Conservation (phyloP, 2,329 filamentous ascomycete genomes). For the Paecilomyces sp. region DNA sequence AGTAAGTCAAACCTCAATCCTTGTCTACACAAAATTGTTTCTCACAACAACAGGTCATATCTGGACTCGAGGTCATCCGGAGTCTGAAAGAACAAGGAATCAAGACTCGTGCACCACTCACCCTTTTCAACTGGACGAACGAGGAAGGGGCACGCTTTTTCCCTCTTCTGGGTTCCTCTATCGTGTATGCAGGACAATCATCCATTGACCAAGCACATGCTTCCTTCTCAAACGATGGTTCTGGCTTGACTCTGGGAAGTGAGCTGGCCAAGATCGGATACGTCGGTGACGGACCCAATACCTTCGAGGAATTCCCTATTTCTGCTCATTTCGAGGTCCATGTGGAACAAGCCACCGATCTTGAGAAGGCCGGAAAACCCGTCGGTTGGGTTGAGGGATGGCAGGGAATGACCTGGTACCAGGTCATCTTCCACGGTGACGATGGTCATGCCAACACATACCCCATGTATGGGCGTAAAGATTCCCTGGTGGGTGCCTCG, state of each 20-base stretch:
- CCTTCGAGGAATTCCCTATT: constrained; percentile 9
- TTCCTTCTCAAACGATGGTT: constrained; percentile 5
- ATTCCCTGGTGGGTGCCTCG: constrained; percentile 7
- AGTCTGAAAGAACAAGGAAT: constrained; percentile 26
- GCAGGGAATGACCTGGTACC: constrained; percentile 11
- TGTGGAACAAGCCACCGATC: constrained; percentile 7
- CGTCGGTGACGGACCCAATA: constrained; percentile 8
- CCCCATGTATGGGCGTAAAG: constrained; percentile 10
- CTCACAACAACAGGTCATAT: constrained; percentile 8
- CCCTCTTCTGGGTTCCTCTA: constrained; percentile 7
- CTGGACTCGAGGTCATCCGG: constrained; percentile 28
- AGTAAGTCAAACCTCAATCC: not conserved
- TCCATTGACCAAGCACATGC: constrained; percentile 5
- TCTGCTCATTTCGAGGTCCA: constrained; percentile 11
- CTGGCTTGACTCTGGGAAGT: constrained; percentile 7
- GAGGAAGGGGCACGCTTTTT: constrained; percentile 10
- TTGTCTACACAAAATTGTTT: not conserved
- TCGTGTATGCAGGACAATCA: constrained; percentile 9
- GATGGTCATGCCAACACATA: constrained; percentile 10
- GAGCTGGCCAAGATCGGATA: constrained; percentile 9
- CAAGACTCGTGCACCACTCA: constrained; percentile 14
- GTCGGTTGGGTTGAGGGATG: constrained; percentile 10
- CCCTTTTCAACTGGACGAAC: constrained; percentile 23
- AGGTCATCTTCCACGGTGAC: constrained; percentile 8
- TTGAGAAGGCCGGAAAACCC: constrained; percentile 9